Conservation (phyloP, 495 filamentous ascomycete species). For the Letharia columbiana region DNA sequence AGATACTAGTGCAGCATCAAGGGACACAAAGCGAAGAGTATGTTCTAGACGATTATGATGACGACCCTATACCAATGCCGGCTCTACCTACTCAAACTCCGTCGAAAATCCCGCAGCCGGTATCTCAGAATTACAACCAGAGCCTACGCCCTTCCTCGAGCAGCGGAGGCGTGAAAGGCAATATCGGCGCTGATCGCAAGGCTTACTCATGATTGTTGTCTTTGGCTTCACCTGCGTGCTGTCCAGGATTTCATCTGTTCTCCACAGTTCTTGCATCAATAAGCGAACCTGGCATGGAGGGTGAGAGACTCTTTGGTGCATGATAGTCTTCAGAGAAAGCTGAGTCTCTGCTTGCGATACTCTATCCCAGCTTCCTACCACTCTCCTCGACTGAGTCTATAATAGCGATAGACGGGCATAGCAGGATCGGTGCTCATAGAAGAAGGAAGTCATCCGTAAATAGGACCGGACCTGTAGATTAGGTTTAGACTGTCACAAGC, state of each 20-base stretch:
- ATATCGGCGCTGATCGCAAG: background rate
- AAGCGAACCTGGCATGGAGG: background rate
- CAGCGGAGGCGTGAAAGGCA: background rate
- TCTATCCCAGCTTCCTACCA: background rate
- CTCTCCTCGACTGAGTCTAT: background rate
- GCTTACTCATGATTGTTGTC: background rate
- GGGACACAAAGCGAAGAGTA: slow-evolving; percentile 47
- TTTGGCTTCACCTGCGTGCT: background rate
- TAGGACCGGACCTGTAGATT: background rate
- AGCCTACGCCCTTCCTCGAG: slow-evolving; percentile 16
- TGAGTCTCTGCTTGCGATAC: background rate
- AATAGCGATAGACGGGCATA: background rate
- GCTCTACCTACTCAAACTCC: slow-evolving; percentile 29
- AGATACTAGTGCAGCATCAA: slow-evolving; percentile 37
- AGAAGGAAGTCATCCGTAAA: background rate
- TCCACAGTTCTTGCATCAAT: background rate
- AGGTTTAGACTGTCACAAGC: background rate
- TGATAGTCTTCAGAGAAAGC: background rate
- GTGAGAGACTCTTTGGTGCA: background rate
- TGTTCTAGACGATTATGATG: slow-evolving; percentile 47
- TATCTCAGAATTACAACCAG: slow-evolving; percentile 11
- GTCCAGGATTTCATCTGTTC: background rate
- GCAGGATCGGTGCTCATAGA: background rate
- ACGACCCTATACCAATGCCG: slow-evolving; percentile 40
- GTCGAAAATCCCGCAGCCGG: slow-evolving; percentile 23